Evolutionary conservation across 2,329 filamentous ascomycete genomes (phyloP), one percentile per base, ranked within the genome.

Genomic region (Arachnomyces sp.): DNA sequence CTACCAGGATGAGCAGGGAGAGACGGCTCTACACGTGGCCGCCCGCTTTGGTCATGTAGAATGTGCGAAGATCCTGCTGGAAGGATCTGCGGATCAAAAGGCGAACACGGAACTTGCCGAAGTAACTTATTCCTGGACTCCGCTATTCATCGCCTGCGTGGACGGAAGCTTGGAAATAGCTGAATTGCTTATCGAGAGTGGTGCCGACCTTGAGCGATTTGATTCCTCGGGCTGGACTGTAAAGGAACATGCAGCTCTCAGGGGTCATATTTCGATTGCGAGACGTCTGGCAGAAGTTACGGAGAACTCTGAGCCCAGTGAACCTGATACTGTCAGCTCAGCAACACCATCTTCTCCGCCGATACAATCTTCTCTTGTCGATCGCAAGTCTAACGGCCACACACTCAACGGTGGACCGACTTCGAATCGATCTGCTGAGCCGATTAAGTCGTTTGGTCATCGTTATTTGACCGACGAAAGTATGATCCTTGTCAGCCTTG

Each of bases 221-320:
- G 92, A 98, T 60, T 84, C 82, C 1, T 95, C 88, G 33, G 90
- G 90, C 7, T 98, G 92, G 92, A 92, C 85, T 3, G 84, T 89
- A 1, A 87, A 83, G 57, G 92, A 98, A 57, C 92, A 98, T 60
- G 90, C 92, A 16, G 84, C 89, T 1, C 68, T 98, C 38, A 75
- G 92, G 58, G 92, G 92, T 0, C 89, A 98, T 59, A 75, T 96
- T 50, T 72, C 77, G 1, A 88, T 96, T 54, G 86, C 88, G 4
- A 71, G 74, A 33, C 74, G 78, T 28, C 73, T 96, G 14, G 75
- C 75, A 9, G 66, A 75, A 28, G 67, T 82, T 32, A 75, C 36
- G 67, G 74, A 52, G 59, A 38, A 50, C 31, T 48, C 61, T 28
- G 59, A 64, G 35, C 39, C 54, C 2, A 48, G 53, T 5, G 59